Conservation (phyloP, 345 rosid genomes). For the Hibiscus mutabilis region DNA sequence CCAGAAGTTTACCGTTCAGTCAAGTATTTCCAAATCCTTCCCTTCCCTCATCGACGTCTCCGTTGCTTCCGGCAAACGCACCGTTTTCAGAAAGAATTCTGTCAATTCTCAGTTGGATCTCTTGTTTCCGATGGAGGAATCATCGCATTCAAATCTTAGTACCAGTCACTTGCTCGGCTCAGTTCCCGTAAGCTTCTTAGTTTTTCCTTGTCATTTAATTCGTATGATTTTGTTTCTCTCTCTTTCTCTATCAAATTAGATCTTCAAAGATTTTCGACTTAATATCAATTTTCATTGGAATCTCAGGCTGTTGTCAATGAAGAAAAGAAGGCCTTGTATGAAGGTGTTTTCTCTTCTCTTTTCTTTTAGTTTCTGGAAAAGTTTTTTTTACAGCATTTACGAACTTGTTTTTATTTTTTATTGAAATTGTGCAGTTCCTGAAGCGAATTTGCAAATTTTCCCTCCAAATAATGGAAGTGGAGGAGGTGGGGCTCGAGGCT, state of each 20-base stretch:
- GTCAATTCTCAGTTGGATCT: slow-evolving; percentile 14
- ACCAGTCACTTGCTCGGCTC: slow-evolving; percentile 83
- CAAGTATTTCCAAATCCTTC: neutral
- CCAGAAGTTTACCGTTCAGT: neutral
- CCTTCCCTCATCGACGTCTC: slow-evolving; percentile 12
- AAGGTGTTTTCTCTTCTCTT: slow-evolving; percentile 35
- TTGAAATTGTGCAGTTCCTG: slow-evolving; percentile 44
- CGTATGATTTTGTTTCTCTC: neutral
- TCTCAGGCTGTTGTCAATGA: slow-evolving; percentile 63
- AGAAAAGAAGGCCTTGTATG: slow-evolving; percentile 36
- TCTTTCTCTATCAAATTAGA: neutral
- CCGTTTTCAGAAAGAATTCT: neutral
- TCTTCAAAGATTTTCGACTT: neutral
- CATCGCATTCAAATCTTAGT: slow-evolving; percentile 47
- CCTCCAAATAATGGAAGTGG: slow-evolving; percentile 55
- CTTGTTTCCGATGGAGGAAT: slow-evolving; percentile 48
- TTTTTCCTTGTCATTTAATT: neutral
- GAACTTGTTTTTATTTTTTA: neutral
- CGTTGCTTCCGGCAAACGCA: slow-evolving; percentile 18
- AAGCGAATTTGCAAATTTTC: slow-evolving; percentile 62
- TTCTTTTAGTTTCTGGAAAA: neutral
- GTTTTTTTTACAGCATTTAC: neutral
- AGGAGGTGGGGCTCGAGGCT: slow-evolving; percentile 40
- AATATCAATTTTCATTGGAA: neutral
- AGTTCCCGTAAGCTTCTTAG: slow-evolving; percentile 60